phyloP scores from a whole-genome alignment of 2,329 filamentous ascomycete species.

The Tolypocladium sp. region DNA sequence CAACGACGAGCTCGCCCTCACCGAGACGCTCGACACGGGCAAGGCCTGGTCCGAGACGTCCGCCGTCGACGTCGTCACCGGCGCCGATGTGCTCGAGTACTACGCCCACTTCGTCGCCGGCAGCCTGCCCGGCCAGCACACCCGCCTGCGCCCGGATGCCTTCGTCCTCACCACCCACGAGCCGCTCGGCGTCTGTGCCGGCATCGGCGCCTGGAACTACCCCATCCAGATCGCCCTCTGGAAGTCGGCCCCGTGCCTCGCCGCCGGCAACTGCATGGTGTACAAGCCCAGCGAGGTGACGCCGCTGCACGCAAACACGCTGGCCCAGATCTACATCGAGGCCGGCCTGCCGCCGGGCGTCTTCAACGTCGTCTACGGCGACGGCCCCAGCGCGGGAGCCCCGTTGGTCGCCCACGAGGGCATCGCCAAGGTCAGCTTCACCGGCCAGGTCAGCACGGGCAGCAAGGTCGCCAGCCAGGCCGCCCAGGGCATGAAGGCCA shows the following conservation, averaged over 20 bases:
- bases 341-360: constrained; percentile 74
- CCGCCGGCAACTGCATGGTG: constrained; percentile 82
- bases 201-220: constrained; percentile 89
- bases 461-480: constrained; percentile 71
- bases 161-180: constrained; percentile 80
- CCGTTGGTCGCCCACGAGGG: constrained; percentile 62
- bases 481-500: constrained; percentile 74
- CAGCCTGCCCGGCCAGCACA: constrained; percentile 72
- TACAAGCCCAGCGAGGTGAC: constrained; percentile 89
- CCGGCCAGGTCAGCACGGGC: constrained; percentile 76
- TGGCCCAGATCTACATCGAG: constrained; percentile 69
- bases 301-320: constrained; percentile 66
- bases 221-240: constrained; percentile 84
- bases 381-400: constrained; percentile 61
- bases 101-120: constrained; percentile 74
- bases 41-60: constrained; percentile 81
- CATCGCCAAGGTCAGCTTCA: constrained; percentile 84
- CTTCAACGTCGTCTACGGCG: constrained; percentile 80
- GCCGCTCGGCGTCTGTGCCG: constrained; percentile 73
- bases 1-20: constrained; percentile 69
- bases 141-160: constrained; percentile 63
- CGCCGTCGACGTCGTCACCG: constrained; percentile 73
- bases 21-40: constrained; percentile 80
- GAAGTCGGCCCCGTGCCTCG: constrained; percentile 80
- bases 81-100: constrained; percentile 79